Evolutionary conservation across 2,329 filamentous ascomycete genomes (phyloP).

Genomic region (Zymoseptoria tritici): DNA sequence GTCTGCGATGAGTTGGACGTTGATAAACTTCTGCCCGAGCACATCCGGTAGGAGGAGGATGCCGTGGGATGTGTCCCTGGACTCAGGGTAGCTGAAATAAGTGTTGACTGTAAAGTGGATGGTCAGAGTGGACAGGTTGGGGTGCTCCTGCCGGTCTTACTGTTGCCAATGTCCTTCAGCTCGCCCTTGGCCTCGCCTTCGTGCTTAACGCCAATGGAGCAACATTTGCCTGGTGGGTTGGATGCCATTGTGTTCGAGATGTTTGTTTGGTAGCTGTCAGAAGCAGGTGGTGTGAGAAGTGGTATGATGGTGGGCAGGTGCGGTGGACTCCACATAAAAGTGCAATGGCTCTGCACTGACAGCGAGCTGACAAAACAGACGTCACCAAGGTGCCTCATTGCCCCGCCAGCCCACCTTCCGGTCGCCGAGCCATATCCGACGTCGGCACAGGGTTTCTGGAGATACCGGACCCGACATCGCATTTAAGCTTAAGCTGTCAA

Average conservation of each 20-base stretch:
- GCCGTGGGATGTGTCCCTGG: conserved; percentile 47
- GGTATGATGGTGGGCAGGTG: not conserved
- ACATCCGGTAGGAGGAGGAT: conserved; percentile 53
- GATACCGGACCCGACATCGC: not conserved
- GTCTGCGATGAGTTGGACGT: conserved; percentile 58
- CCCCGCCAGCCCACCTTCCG: not conserved
- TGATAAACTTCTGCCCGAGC: conserved; percentile 49
- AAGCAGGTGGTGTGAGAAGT: not conserved
- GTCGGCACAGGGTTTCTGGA: not conserved
- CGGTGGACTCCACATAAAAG: not conserved
- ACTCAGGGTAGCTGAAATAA: conserved; percentile 49
- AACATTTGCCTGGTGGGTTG: conserved; percentile 30
- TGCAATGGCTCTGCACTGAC: not conserved
- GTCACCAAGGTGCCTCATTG: not conserved
- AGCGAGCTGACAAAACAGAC: not conserved
- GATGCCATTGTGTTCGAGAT: conserved; percentile 27
- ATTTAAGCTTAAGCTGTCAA: not conserved
- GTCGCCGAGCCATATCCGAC: not conserved
- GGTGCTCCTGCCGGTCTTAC: conserved; percentile 12
- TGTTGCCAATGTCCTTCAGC: conserved; percentile 28
- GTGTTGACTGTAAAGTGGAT: conserved; percentile 38
- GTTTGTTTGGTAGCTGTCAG: not conserved
- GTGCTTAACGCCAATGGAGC: conserved; percentile 34
- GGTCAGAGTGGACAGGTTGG: not conserved
- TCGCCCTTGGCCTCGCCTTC: conserved; percentile 30